Evolutionary conservation across 202 grass and related monocot species (phyloP).

Genomic region (Zizania palustris): DNA sequence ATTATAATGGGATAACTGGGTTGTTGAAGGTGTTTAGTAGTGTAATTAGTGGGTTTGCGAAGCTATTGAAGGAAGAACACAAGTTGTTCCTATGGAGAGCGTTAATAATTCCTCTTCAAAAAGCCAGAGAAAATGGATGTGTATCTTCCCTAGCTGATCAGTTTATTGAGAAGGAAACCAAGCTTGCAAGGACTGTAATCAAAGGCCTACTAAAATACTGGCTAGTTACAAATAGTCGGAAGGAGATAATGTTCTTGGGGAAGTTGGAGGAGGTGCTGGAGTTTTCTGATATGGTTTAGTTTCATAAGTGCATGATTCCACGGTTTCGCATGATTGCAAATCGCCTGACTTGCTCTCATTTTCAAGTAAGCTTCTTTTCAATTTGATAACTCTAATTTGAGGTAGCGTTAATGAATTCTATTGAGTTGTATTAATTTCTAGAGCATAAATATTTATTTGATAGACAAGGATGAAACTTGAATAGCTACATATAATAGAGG

Average conservation of each 20-base stretch:
- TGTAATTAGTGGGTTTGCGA: conserved; percentile 85
- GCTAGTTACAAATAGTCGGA: too few relatives aligned
- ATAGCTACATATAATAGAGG: too few relatives aligned
- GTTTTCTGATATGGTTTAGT: conserved; percentile 76
- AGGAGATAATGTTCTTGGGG: conserved; percentile 98
- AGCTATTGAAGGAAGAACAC: conserved; percentile 90
- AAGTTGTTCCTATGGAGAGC: too few relatives aligned
- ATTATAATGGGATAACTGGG: conserved; percentile 84
- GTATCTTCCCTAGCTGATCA: too few relatives aligned
- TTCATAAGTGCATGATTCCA: conserved; percentile 87
- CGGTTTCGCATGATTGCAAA: conserved; percentile 67
- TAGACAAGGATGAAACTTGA: too few relatives aligned
- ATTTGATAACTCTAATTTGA: conserved; percentile 29
- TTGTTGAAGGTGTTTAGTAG: conserved; percentile 86
- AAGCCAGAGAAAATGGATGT: too few relatives aligned
- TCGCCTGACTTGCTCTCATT: conserved; percentile 93
- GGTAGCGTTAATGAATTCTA: not conserved
- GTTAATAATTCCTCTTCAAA: too few relatives aligned
- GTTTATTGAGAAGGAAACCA: too few relatives aligned
- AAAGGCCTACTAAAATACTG: too few relatives aligned
- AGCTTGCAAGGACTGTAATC: too few relatives aligned
- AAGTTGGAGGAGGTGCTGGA: conserved; percentile 93
- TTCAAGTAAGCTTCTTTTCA: conserved; percentile 62
- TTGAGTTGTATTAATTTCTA: too few relatives aligned
- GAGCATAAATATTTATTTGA: too few relatives aligned